These are phyloP conservation scores for Populus ilicifolia DNA, from an alignment of 345 rosid species.

Conservation along the genomic window DNA sequence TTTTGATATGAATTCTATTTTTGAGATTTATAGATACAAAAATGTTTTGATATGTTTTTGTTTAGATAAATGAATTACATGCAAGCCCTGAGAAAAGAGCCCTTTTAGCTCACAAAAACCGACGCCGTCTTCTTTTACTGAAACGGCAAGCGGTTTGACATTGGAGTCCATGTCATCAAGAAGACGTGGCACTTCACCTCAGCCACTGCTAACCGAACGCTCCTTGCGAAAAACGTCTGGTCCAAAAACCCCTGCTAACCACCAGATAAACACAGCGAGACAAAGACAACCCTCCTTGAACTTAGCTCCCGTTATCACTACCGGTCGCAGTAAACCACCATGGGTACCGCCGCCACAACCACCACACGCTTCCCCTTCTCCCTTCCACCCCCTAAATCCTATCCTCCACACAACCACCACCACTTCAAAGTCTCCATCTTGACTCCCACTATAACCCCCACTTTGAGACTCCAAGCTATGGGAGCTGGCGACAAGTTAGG, in stretches of 20 bases:
- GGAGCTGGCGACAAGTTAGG: conserved; percentile 37
- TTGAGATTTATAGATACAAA: no score
- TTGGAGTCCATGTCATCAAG: neutral
- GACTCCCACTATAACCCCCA: conserved; percentile 1
- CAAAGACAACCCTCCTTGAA: neutral
- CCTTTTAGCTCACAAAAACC: neutral
- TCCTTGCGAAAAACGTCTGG: neutral
- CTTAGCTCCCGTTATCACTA: neutral
- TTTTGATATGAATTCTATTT: no score
- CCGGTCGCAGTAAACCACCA: neutral
- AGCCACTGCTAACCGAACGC: neutral
- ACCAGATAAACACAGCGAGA: conserved; percentile 21
- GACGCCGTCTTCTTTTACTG: neutral
- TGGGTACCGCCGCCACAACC: conserved; percentile 10
- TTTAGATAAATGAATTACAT: no score
- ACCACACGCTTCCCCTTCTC: conserved; percentile 28
- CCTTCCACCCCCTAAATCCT: conserved; percentile 18
- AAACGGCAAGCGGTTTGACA: neutral
- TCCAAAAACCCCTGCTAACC: neutral
- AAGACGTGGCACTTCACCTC: neutral
- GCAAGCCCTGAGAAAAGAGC: no score
- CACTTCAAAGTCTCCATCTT: conserved; percentile 5
- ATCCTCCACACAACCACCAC: conserved; percentile 16
- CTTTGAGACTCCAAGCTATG: conserved; percentile 24
- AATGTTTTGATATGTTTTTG: no score